Base-by-base conservation (phyloP, 768 basidiomycete species). In the Panus rudis region DNA sequence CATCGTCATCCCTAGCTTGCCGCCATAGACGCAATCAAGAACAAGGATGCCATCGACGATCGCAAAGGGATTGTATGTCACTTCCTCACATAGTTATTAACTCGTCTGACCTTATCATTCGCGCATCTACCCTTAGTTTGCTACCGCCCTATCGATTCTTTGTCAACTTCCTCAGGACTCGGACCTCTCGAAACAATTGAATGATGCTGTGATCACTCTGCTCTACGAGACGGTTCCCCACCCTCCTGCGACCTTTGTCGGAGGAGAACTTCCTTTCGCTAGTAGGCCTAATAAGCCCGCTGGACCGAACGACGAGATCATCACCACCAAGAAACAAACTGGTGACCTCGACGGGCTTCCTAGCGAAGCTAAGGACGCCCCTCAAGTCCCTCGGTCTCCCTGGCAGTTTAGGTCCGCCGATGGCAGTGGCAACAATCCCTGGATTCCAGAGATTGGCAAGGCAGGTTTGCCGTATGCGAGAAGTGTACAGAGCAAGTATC, bases 391-490 rank as follows among this genome's bases (percentile, higher is more conserved):
- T 14, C 53, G 53, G 37, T 37, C 47, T 13, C 49, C 47, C 0
- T 45, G 21, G 43, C 44, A 55, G 10, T 75, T 64, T 56, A 69
- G 75, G 13, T 54, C 62, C 6, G 73, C 75, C 0, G 75, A 79
- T 48, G 76, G 77, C 2, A 63, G 65, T 14, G 62, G 65, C 8
- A 78, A 80, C 60, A 75, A 70, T 52, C 51, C 66, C 6, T 60
- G 63, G 38, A 50, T 65, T 42, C 72, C 71, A 1, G 59, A 70
- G 27, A 51, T 77, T 23, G 80, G 80, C 4, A 67, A 66, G 32
- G 71, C 74, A 1, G 71, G 75, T 8, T 65, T 58, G 21, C 70
- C 75, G 0, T 80, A 79, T 51, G 70, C 77, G 0, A 65, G 78
- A 8, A 73, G 68, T 47, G 75, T 77, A 1, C 72, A 70, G 48